Evolutionary conservation across 176 grass and related monocot species (phyloP), one percentile per base, ranked within the genome.

Genomic region (Ensete ventricosum): DNA sequence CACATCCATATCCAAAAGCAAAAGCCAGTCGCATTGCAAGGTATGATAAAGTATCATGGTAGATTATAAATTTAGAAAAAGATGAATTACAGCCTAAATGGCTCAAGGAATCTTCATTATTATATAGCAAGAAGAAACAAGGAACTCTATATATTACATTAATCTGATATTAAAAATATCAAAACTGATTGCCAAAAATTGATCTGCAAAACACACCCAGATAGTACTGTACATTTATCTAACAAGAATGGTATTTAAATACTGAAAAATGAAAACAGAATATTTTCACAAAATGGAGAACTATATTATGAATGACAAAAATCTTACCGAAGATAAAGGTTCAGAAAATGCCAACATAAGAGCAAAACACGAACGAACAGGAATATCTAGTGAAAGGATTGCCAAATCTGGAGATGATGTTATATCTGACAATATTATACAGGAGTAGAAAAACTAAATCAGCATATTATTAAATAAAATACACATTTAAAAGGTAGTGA

Each of bases 281-380:
- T 16, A 50, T 82, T 26, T 8, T 79, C 3, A 20, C 20, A n/a
- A 53, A 23, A 17, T 73, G 14, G 54, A 62, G 11, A 75, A 87
- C 65, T 78, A 22, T 22, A 50, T 27, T 73, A 22, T 3, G 71
- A 49, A 51, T 19, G 57, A 79, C 17, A 53, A 3, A 83, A 29
- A 10, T 65, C 78, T 79, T 92, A 93, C 94, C 67, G 55, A 85
- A 78, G 81, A 22, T 43, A 93, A 81, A 68, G 94, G 90, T 78
- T 93, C 94, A 49, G 82, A 73, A 69, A 98, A 98, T 67, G 86
- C 94, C 82, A 98, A 49, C 94, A 98, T 98, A 81, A 98, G 88
- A 87, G 82, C 86, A 87, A 98, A 98, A 78, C 90, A 89, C 19
- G 90, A 68, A 64, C 53, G 67, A 29, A 91, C 88, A 24, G 88